These are phyloP conservation scores for Entomortierella parvispora DNA, from an alignment of 192 early-diverging fungal genomes.

Conservation along the genomic window DNA sequence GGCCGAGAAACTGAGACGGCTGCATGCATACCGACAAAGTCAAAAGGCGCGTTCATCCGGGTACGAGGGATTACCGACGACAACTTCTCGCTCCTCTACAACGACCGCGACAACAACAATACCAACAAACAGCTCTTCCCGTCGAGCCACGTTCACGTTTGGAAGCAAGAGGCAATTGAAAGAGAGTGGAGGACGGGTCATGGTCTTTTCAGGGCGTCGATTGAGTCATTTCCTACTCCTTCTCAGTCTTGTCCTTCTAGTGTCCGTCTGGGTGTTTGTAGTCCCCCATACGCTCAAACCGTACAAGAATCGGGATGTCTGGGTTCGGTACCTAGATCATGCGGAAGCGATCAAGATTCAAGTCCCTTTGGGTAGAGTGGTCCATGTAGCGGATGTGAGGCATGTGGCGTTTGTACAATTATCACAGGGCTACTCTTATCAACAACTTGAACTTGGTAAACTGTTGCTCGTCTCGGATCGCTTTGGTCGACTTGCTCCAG, in stretches of 20 bases:
- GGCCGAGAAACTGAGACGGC: background rate
- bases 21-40: background rate
- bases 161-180: slow-evolving; percentile 16
- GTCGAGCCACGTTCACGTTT: slow-evolving; percentile 2
- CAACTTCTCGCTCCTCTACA: background rate
- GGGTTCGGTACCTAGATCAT: slow-evolving; percentile 27
- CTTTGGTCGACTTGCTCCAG: background rate
- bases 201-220: background rate
- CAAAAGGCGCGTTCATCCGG: background rate
- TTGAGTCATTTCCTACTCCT: background rate
- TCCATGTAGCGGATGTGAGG: slow-evolving; percentile 32
- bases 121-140: too few species aligned
- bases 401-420: slow-evolving; percentile 2
- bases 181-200: background rate
- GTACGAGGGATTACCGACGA: background rate
- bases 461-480: background rate
- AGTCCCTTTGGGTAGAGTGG: background rate
- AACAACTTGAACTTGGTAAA: background rate
- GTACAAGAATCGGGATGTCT: slow-evolving; percentile 15
- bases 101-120: background rate
- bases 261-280: background rate
- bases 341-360: slow-evolving; percentile 25
- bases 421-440: background rate
- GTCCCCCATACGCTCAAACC: slow-evolving; percentile 1
- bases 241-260: background rate